Evolutionary conservation across 1,139 yeast species (phyloP).

Genomic region (Hemisphaericaspora subhashii): DNA sequence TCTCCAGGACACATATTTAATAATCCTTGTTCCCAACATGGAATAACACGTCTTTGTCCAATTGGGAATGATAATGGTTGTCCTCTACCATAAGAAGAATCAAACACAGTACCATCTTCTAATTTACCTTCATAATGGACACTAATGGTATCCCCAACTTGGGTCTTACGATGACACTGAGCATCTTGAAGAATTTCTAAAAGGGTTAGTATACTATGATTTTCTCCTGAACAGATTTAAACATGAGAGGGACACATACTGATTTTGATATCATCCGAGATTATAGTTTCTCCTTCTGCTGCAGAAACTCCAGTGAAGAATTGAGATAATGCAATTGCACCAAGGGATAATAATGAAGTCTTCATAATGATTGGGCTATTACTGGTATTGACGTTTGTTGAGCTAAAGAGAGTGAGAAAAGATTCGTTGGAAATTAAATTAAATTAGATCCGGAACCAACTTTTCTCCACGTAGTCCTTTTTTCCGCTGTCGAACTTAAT

Average conservation of each 20-base stretch:
- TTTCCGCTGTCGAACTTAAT: not conserved
- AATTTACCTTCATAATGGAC: constrained; percentile 79
- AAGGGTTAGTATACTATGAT: not conserved
- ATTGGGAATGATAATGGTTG: constrained; percentile 66
- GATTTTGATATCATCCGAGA: constrained; percentile 24
- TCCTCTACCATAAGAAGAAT: constrained; percentile 66
- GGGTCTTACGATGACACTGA: constrained; percentile 57
- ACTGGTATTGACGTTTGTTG: no score
- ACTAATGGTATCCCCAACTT: constrained; percentile 60
- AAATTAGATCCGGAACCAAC: no score
- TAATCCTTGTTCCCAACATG: constrained; percentile 89
- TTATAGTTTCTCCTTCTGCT: constrained; percentile 12
- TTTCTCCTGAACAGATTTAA: no score
- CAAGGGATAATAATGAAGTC: constrained; percentile 9
- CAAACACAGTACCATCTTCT: constrained; percentile 69
- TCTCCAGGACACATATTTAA: constrained; percentile 83
- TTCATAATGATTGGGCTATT: constrained; percentile 10
- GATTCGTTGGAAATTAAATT: not conserved
- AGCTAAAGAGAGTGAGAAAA: not conserved
- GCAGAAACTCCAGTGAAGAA: constrained; percentile 5
- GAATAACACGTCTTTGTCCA: constrained; percentile 76
- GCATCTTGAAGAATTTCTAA: constrained; percentile 34
- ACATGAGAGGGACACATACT: no score
- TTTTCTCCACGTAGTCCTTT: not conserved
- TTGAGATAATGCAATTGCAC: constrained; percentile 10